Evolutionary conservation across 352 stramenopile species (phyloP).

Genomic region (Phytopythium ostracodes): DNA sequence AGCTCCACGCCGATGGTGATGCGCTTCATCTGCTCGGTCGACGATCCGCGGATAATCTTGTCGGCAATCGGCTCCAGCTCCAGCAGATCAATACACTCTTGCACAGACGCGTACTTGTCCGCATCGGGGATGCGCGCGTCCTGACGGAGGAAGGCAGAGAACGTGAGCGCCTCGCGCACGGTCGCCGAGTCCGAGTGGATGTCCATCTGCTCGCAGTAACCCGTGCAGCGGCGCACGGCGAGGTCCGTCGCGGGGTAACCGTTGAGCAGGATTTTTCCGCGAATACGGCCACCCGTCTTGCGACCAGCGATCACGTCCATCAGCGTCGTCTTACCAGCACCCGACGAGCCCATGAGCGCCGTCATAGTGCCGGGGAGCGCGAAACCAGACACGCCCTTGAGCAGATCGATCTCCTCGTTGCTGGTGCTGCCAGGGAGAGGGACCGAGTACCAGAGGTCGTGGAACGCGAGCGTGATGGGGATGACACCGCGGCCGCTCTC

Average conservation of each 20-base stretch:
- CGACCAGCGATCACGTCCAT: constrained; percentile 89
- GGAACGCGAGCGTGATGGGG: constrained; percentile 32
- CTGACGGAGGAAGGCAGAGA: constrained; percentile 76
- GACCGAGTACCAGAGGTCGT: constrained; percentile 40
- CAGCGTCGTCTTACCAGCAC: constrained; percentile 75
- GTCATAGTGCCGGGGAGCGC: constrained; percentile 39
- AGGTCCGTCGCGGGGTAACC: constrained; percentile 48
- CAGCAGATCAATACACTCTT: constrained; percentile 28
- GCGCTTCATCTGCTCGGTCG: constrained; percentile 42
- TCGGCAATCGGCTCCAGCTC: constrained; percentile 16
- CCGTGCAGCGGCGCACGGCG: constrained; percentile 27
- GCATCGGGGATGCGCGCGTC: constrained; percentile 21
- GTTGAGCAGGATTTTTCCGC: constrained; percentile 83
- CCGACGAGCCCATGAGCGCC: constrained; percentile 48
- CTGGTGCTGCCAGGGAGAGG: constrained; percentile 18
- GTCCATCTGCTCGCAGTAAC: constrained; percentile 86
- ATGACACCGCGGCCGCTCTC: constrained; percentile 18
- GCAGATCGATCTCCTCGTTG: constrained; percentile 29
- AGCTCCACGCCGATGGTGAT: constrained; percentile 55
- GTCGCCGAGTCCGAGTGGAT: constrained; percentile 85
- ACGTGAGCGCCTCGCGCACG: constrained; percentile 82
- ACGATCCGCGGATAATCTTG: constrained; percentile 32
- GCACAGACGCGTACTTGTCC: constrained; percentile 27
- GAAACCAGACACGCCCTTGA: constrained; percentile 39
- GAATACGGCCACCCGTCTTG: constrained; percentile 82